Base-by-base conservation (phyloP, 768 basidiomycete species). In the Leccinum subgranulosum region DNA sequence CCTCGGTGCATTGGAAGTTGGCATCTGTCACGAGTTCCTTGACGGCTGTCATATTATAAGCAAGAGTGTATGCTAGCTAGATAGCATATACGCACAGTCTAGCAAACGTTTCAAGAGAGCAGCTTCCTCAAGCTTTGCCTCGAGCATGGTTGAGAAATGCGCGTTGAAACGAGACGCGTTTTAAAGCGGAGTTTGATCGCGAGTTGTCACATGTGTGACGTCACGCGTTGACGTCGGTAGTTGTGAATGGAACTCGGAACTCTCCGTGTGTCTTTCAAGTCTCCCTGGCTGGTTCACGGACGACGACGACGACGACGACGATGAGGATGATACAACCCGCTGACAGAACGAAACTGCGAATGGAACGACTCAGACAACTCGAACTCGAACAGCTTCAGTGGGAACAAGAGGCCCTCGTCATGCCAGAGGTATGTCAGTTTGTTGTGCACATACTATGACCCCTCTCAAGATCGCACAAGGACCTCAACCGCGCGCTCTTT, bases 11-110 rank as follows among this genome's bases (percentile, higher is more conserved):
- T 69, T 96, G 91, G 66, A 98, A 97, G 75, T 98, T 98, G 70
- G 94, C 95, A 70, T 98, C 97, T 6, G 93, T 86, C 49, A 99
- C 95, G 49, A 98, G 86, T 71, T 98, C 97, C 75, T 97, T 98
- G 83, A 98, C 85, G 55, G 95, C 96, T 98, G 65, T 12, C 2
- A 23, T 23, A 3, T 23, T 23, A 23, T 23, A 23, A 23, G 23
- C 3, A 23, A 14, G 11, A 9, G 9, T 1, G 7, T 10, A 11
- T 1, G 21, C 27, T 49, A 19, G 25, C 4, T 25, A 25, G 43
- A 46, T 33, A n/a, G 3, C n/a, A n/a, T n/a, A n/a, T 21, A 73
- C 86, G 14, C 60, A 96, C 96, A 88, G 67, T 99, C 96, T 11
- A 99, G 81, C 49, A 99, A 81, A 68, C 92, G 93, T 75, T 98